phyloP scores from a whole-genome alignment of 176 grass and related monocot species.

The Tillandsia fasciculata region DNA sequence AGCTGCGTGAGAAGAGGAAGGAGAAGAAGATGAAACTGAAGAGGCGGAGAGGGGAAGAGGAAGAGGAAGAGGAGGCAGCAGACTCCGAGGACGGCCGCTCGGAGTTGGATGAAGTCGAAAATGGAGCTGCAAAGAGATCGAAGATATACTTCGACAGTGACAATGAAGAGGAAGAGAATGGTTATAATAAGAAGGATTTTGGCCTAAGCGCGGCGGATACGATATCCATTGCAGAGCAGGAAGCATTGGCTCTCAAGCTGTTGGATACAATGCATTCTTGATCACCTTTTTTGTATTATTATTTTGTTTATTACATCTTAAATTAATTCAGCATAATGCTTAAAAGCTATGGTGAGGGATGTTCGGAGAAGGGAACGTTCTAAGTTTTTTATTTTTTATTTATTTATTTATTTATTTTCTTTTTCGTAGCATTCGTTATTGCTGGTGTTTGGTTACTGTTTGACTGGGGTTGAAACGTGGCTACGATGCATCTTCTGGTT shows the following conservation, averaged over 20 bases:
- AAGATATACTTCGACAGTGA: slow-evolving; percentile 60
- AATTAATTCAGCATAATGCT: not conserved
- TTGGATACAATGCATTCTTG: slow-evolving; percentile 65
- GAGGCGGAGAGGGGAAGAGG: slow-evolving; percentile 54
- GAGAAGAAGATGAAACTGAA: slow-evolving; percentile 80
- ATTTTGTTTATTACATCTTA: not conserved
- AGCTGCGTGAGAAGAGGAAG: slow-evolving; percentile 46
- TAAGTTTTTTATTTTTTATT: too few relatives aligned
- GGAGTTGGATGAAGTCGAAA: slow-evolving; percentile 30
- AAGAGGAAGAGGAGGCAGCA: not conserved
- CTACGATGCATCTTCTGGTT: too few relatives aligned
- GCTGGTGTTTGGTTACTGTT: too few relatives aligned
- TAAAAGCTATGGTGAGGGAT: too few relatives aligned
- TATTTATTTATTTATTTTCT: too few relatives aligned
- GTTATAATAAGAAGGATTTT: not conserved
- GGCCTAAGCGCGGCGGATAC: slow-evolving; percentile 6
- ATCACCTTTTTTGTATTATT: not conserved
- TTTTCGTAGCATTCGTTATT: too few relatives aligned
- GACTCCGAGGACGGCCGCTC: slow-evolving; percentile 32
- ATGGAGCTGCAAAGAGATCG: slow-evolving; percentile 25
- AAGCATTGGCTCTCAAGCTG: slow-evolving; percentile 71
- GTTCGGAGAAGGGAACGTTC: too few relatives aligned
- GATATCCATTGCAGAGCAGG: slow-evolving; percentile 48
- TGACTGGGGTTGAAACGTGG: too few relatives aligned
- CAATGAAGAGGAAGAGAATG: slow-evolving; percentile 16